phyloP scores from a whole-genome alignment of 139 green algal genomes.

The Picochlorum costavermella region DNA sequence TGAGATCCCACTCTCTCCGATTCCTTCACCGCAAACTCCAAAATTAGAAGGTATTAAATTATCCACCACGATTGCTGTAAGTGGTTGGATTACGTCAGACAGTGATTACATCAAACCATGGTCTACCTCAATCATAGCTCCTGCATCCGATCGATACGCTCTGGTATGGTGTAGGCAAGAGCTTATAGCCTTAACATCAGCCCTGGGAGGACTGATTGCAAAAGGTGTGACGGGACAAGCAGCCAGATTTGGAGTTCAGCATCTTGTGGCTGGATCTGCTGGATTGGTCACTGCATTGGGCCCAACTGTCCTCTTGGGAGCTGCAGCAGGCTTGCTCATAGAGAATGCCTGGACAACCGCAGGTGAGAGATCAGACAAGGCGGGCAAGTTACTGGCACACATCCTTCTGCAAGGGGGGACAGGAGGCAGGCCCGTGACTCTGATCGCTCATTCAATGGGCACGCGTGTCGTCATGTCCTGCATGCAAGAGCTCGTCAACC shows the following conservation, averaged over 20 bases:
- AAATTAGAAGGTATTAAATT: constrained; percentile 30
- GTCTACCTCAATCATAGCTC: constrained; percentile 13
- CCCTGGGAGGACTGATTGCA: constrained; percentile 35
- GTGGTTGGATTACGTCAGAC: constrained; percentile 43
- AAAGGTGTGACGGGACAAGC: constrained; percentile 27
- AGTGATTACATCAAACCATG: constrained; percentile 60
- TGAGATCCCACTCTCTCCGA: background rate
- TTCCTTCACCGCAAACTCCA: background rate
- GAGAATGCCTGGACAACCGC: constrained; percentile 44
- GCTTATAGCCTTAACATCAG: constrained; percentile 39
- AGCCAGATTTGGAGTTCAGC: constrained; percentile 31
- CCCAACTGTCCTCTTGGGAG: constrained; percentile 26
- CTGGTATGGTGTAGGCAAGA: constrained; percentile 57
- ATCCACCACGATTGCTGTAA: constrained; percentile 47
- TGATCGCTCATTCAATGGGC: constrained; percentile 48
- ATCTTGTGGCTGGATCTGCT: constrained; percentile 37
- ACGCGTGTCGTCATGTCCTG: constrained; percentile 64
- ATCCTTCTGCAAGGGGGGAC: constrained; percentile 45
- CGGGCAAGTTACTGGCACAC: constrained; percentile 52
- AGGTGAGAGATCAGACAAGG: constrained; percentile 45
- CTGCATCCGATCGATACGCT: constrained; percentile 6
- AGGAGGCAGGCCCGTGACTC: constrained; percentile 52
- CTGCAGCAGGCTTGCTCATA: constrained; percentile 34
- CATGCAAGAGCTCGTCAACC: constrained; percentile 49
- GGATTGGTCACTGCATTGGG: constrained; percentile 43